Base-by-base conservation (phyloP, 1,284 basidiomycete species). In the Rhodofomes roseus region DNA sequence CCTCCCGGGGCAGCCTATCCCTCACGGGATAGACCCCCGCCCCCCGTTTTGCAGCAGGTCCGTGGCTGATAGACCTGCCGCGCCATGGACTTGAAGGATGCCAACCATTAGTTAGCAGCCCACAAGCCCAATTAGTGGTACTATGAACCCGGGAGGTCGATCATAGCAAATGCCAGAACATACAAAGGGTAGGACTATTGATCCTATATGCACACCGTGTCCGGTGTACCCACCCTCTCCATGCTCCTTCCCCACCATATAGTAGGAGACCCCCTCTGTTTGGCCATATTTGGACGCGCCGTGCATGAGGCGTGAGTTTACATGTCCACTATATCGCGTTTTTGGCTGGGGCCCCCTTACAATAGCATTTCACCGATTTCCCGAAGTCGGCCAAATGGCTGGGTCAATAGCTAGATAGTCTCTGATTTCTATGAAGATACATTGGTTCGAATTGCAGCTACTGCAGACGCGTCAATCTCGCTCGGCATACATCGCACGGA, bases 241-340 rank as follows among this genome's bases (percentile, higher is more conserved):
- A 43, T 43, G 41, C 41, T 43, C 41, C 41, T 43, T 43, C 41
- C n/a, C 41, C 41, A 43, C 41, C 22, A 4, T 43, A 43, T 43
- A 34, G 31, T 34, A 34, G 31, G 31, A 34, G 11, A 34, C 5
- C 31, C 31, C 11, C 5, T 16, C 55, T 29, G 54, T 40, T 40
- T 43, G 54, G 31, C 18, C 23, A 12, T 55, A 22, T 41, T 41
- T 44, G 1, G 31, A 43, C 37, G 18, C 54, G 20, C 39, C 34
- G 31, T 25, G 39, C 39, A 16, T 43, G 40, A 55, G 54, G 54
- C 54, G 40, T 55, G 40, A 55, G 41, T 41, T 25, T 31, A 55
- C 37, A 41, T 55, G 54, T 55, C 54, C 54, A 55, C 54, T 43
- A 55, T 43, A 55, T 55, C 54, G 40, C 40, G 54, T 55, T 55